Percentiles rank a stretch among this genome's conserved stretches.
Conservation (phyloP, 352 stramenopile species). For the Globisporangium yorkense region DNA sequence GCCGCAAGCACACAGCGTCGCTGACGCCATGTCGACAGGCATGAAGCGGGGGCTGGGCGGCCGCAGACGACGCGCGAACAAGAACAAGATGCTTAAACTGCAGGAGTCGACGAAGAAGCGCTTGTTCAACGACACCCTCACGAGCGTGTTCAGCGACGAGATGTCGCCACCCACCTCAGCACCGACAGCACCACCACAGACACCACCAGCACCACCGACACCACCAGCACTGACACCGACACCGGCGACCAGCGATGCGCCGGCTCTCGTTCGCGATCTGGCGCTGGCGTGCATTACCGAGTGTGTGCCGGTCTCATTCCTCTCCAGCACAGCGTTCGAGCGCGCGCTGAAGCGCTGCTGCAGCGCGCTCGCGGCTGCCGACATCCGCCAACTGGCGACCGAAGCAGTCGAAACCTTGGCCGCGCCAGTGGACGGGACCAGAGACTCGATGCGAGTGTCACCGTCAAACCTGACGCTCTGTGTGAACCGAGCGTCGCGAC, state of each 20-base stretch:
- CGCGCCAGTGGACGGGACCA: not conserved
- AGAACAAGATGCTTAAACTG: not conserved
- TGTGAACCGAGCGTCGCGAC: slow-evolving; percentile 1
- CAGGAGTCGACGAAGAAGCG: slow-evolving; percentile 7
- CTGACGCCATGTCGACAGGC: not conserved
- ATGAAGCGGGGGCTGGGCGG: slow-evolving; percentile 5
- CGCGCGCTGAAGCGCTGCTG: not conserved
- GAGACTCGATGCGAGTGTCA: slow-evolving; percentile 2
- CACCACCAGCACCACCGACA: not conserved
- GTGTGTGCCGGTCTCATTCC: slow-evolving; percentile 10
- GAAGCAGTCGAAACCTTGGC: not conserved
- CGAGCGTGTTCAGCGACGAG: not conserved
- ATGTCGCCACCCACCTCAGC: not conserved
- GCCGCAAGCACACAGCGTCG: not conserved
- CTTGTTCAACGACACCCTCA: slow-evolving; percentile 1
- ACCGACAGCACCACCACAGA: not conserved
- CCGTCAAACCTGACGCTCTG: slow-evolving; percentile 7
- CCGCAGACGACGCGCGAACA: not conserved
- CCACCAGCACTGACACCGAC: not conserved
- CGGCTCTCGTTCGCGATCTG: slow-evolving; percentile 1
- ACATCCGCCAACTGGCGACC: not conserved
- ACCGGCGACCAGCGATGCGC: not conserved
- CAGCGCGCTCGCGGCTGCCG: not conserved
- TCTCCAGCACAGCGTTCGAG: slow-evolving; percentile 6
- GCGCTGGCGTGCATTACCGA: slow-evolving; percentile 9